phyloP scores from a whole-genome alignment of 2,329 filamentous ascomycete genomes.

The Blumeriella jaapii region DNA sequence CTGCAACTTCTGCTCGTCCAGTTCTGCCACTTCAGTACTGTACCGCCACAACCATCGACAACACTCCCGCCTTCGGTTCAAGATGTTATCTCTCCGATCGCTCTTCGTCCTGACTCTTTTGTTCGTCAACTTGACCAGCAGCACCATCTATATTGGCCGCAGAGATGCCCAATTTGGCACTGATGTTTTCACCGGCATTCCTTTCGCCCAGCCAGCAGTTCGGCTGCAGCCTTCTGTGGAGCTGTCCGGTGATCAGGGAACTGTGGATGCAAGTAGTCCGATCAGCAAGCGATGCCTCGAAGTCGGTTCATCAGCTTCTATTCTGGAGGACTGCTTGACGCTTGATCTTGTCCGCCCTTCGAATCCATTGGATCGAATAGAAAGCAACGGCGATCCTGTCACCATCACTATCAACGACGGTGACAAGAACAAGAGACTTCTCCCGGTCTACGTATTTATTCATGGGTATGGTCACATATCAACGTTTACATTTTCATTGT shows the following conservation, averaged over 20 bases:
- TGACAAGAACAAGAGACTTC: slow-evolving; percentile 1
- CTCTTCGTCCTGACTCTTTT: background rate
- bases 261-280: slow-evolving; percentile 7
- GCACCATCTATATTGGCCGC: background rate
- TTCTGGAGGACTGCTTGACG: slow-evolving; percentile 29
- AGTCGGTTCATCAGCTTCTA: background rate
- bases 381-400: background rate
- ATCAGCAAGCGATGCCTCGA: slow-evolving; percentile 13
- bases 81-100: background rate
- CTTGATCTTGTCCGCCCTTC: slow-evolving; percentile 29
- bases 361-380: background rate
- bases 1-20: too few species aligned
- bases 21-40: too few species aligned
- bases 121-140: background rate
- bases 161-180: background rate
- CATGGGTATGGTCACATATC: slow-evolving; percentile 37
- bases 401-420: too few species aligned
- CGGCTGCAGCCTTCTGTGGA: slow-evolving; percentile 8
- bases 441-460: slow-evolving; percentile 45
- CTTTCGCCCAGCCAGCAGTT: slow-evolving; percentile 8
- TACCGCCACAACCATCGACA: too few species aligned
- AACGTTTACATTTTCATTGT: background rate
- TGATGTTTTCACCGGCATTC: slow-evolving; percentile 21
- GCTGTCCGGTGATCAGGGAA: slow-evolving; percentile 2
- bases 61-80: background rate